Percentiles rank a stretch among this genome's conserved stretches.
Evolutionary conservation across 768 basidiomycete species (phyloP).

Genomic region (Chalciporus piperatus): DNA sequence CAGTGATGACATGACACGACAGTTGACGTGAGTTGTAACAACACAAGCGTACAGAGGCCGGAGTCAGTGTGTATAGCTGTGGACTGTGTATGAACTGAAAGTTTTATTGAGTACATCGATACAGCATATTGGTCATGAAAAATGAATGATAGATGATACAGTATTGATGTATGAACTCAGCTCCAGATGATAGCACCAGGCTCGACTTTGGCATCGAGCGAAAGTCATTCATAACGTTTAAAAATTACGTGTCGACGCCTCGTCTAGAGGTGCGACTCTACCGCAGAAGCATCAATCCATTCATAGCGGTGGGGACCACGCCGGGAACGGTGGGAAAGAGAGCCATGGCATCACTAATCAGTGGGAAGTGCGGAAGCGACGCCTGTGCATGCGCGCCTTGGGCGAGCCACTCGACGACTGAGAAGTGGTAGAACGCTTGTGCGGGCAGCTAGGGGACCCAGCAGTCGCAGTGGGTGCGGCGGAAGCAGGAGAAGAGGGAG

Average conservation of each 20-base stretch:
- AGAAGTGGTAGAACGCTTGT: slow-evolving; percentile 11
- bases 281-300: neutral
- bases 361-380: slow-evolving; percentile 11
- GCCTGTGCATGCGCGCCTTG: slow-evolving; percentile 17
- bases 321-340: too few species aligned
- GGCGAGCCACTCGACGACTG: neutral
- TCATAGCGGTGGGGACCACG: neutral
- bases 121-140: neutral
- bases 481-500: neutral
- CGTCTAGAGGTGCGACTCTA: neutral
- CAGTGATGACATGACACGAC: too few species aligned
- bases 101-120: neutral
- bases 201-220: neutral
- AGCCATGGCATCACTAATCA: neutral
- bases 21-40: too few species aligned
- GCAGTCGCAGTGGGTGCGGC: neutral
- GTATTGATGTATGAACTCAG: neutral
- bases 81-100: neutral
- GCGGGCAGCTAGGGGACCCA: slow-evolving; percentile 10
- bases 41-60: too few species aligned
- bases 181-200: neutral
- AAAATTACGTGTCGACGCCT: neutral
- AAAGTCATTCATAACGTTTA: neutral
- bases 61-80: too few species aligned
- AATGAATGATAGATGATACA: neutral